Conservation (phyloP, 345 rosid genomes). For the Nasturtium officinale region DNA sequence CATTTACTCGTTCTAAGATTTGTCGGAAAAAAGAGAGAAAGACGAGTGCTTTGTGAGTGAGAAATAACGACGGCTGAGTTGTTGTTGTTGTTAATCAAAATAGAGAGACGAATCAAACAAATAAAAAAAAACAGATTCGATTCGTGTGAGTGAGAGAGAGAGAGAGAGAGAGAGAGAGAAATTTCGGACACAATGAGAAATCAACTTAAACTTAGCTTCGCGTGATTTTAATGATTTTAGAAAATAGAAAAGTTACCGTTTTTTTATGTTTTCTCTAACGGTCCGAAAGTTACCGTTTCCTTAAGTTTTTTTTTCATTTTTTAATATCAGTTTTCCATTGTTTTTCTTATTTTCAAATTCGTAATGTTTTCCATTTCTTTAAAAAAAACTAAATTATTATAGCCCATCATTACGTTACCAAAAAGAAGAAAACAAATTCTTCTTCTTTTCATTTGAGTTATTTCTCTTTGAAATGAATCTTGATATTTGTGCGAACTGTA, state of each 20-base stretch:
- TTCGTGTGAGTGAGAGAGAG: too few species aligned
- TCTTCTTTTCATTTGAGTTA: conserved; percentile 19
- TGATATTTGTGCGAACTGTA: not conserved
- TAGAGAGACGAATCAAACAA: too few species aligned
- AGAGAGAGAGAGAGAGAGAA: too few species aligned
- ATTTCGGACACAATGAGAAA: conserved; percentile 22
- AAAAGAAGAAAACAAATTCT: too few species aligned
- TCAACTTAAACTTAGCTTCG: conserved; percentile 34
- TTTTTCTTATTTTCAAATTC: too few species aligned
- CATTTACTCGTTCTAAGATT: conserved; percentile 47
- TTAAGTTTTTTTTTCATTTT: too few species aligned
- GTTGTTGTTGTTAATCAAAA: not conserved
- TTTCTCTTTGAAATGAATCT: conserved; percentile 41
- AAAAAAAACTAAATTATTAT: not conserved
- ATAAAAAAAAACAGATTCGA: too few species aligned
- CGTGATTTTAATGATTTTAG: conserved; percentile 29
- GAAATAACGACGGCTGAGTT: too few species aligned
- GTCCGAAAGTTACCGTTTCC: not conserved
- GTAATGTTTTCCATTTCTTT: not conserved
- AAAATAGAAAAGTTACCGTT: not conserved
- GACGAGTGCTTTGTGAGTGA: conserved; percentile 7
- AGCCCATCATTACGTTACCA: not conserved
- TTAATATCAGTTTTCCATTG: not conserved
- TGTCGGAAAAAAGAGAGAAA: conserved; percentile 7
- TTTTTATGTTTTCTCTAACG: not conserved